Percentiles rank a stretch among this genome's conserved stretches.
These are phyloP conservation scores for Pseudonectria buxi DNA, from an alignment of 2,329 filamentous ascomycete species.

Conservation along the genomic window DNA sequence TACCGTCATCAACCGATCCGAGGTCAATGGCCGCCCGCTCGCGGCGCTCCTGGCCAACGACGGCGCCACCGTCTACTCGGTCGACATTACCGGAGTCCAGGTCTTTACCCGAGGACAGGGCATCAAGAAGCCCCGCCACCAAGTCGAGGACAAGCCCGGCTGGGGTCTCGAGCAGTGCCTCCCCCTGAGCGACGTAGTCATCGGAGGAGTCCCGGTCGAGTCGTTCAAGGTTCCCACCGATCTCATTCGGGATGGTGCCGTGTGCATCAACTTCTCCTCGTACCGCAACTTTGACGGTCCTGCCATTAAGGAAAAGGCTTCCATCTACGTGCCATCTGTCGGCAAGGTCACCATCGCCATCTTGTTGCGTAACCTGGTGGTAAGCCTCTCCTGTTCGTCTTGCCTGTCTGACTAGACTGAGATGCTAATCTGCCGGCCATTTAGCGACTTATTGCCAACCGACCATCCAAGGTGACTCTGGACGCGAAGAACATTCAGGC, in stretches of 20 bases:
- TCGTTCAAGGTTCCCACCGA: slow-evolving; percentile 84
- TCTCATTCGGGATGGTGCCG: slow-evolving; percentile 77
- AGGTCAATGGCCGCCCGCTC: slow-evolving; percentile 89
- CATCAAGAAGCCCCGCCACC: slow-evolving; percentile 76
- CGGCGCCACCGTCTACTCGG: slow-evolving; percentile 89
- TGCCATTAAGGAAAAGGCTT: slow-evolving; percentile 88
- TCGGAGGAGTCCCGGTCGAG: slow-evolving; percentile 84
- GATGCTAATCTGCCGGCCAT: slow-evolving; percentile 5
- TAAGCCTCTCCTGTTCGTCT: slow-evolving; percentile 41
- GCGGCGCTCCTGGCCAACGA: slow-evolving; percentile 94
- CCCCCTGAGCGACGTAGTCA: slow-evolving; percentile 86
- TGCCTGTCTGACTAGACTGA: slow-evolving; percentile 11
- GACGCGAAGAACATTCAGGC: slow-evolving; percentile 30
- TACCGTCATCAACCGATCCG: slow-evolving; percentile 91
- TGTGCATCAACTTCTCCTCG: slow-evolving; percentile 98
- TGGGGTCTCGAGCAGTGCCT: slow-evolving; percentile 76
- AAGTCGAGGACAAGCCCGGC: slow-evolving; percentile 75
- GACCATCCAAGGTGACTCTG: slow-evolving; percentile 32
- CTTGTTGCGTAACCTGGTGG: slow-evolving; percentile 79
- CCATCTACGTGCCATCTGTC: slow-evolving; percentile 93
- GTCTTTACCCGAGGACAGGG: slow-evolving; percentile 86
- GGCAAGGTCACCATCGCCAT: slow-evolving; percentile 97
- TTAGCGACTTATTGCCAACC: slow-evolving; percentile 48
- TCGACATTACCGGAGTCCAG: slow-evolving; percentile 87
- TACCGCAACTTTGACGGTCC: slow-evolving; percentile 85